These are phyloP conservation scores for Meyerozyma smithsonii DNA, from an alignment of 1,139 yeast species.

Conservation along the genomic window DNA sequence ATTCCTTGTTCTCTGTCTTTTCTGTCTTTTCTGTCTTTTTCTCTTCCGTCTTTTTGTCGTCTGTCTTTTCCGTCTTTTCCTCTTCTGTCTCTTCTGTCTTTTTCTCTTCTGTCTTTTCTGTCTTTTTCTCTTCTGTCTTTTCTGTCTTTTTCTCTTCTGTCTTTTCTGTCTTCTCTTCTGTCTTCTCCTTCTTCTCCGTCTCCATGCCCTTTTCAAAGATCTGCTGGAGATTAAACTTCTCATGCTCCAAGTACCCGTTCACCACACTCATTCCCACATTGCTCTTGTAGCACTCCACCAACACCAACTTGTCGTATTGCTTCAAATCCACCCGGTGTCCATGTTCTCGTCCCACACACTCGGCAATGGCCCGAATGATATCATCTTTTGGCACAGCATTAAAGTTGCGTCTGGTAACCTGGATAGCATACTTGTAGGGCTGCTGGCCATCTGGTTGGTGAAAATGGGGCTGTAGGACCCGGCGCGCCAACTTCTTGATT, in stretches of 20 bases:
- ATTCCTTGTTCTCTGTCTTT: slow-evolving; percentile 4
- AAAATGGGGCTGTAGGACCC: slow-evolving; percentile 64
- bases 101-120: slow-evolving; percentile 5
- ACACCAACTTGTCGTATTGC: slow-evolving; percentile 67
- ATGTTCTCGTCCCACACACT: slow-evolving; percentile 61
- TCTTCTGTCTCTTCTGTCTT: slow-evolving; percentile 1
- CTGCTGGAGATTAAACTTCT: slow-evolving; percentile 60
- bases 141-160: slow-evolving; percentile 4
- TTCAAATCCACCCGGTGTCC: slow-evolving; percentile 81
- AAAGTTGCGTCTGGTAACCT: slow-evolving; percentile 75
- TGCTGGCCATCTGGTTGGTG: slow-evolving; percentile 47
- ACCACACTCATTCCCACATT: slow-evolving; percentile 82
- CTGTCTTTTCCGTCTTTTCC: slow-evolving; percentile 3
- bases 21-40: slow-evolving; percentile 5
- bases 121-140: slow-evolving; percentile 2
- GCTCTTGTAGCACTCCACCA: slow-evolving; percentile 84
- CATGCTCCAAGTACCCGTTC: slow-evolving; percentile 50
- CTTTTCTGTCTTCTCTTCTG: slow-evolving; percentile 3
- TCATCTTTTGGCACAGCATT: slow-evolving; percentile 64
- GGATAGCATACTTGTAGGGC: slow-evolving; percentile 70
- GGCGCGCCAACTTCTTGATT: slow-evolving; percentile 49
- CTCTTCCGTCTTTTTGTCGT: slow-evolving; percentile 3
- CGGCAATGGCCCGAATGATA: slow-evolving; percentile 69
- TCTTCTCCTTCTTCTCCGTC: slow-evolving; percentile 11
- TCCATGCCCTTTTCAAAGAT: slow-evolving; percentile 46